These are phyloP conservation scores for Suillus bovinus DNA, from an alignment of 768 basidiomycete species.

Conservation along the genomic window DNA sequence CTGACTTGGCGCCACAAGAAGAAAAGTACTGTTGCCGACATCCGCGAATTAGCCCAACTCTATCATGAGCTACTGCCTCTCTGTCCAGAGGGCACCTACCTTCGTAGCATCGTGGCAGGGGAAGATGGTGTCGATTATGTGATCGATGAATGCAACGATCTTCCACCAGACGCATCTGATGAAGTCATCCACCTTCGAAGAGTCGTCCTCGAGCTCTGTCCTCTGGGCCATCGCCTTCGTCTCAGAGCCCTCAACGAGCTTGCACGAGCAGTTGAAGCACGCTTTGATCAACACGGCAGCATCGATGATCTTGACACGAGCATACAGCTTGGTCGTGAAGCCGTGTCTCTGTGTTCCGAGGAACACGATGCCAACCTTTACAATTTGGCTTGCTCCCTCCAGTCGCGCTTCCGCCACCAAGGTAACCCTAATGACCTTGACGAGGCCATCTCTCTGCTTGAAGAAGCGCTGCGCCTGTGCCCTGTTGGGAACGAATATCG, in stretches of 20 bases:
- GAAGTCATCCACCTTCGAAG: neutral
- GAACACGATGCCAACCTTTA: neutral
- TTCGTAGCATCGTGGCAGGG: neutral
- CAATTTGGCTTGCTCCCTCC: neutral
- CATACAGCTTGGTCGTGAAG: neutral
- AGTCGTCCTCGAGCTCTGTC: neutral
- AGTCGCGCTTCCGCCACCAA: neutral
- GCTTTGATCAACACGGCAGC: neutral
- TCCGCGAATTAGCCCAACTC: slow-evolving; percentile 11
- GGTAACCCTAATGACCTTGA: neutral
- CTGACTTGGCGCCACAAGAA: slow-evolving; percentile 12
- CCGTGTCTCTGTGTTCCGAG: neutral
- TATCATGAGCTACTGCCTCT: neutral
- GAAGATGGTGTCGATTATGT: neutral
- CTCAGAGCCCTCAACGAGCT: neutral
- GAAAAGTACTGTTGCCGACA: slow-evolving; percentile 11
- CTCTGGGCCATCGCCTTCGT: neutral
- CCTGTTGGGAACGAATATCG: neutral
- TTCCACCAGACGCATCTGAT: neutral
- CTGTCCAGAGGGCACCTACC: neutral
- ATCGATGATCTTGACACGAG: no score
- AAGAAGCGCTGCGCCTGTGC: neutral
- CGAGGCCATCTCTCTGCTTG: neutral
- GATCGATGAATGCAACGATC: fast-evolving
- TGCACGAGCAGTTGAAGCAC: neutral